Base-by-base conservation (phyloP, 108 stramenopile genomes). In the Skeletonema potamos region DNA sequence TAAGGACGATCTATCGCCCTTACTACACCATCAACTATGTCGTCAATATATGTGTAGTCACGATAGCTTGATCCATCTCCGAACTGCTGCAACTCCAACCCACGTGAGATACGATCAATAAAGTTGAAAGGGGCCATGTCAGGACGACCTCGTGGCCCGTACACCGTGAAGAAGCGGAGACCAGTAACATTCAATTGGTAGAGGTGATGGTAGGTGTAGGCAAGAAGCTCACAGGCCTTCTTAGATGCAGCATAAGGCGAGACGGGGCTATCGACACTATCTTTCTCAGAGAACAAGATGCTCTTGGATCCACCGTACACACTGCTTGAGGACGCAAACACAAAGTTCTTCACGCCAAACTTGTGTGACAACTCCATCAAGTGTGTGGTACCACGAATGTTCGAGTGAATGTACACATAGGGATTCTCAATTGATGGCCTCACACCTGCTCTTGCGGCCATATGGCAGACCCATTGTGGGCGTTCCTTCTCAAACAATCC, bases 71-170 rank as follows among this genome's bases (percentile, higher is more conserved):
- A 88, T 17, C 98, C 99, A 80, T 98, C 99, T 20, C 98, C 98
- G 74, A 95, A 99, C 84, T 98, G 96, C 68, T 97, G 92, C 27
- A 99, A 86, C 62, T 96, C 94, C 51, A 92, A 57, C 7, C 98
- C 98, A 29, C 92, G 85, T 36, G 79, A 85, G 30, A 99, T 86
- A 22, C 96, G 92, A 82, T 98, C 95, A 56, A 98, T 96, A 72
- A 98, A 99, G 84, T 97, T 96, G 91, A 92, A 97, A 1, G 97
- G 97, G 0, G 97, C 97, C 97, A 98, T 98, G 74, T 98, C 97
- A 5, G 97, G 97, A 29, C 97, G 86, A 15, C 97, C 97, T 8
- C 95, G 81, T 5, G 97, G 97, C 6, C 99, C 97, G 69, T 97
- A 99, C 5, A 98, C 97, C 22, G 98, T 98, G 81, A 98, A 98